Conservation (phyloP, 495 filamentous ascomycete genomes). For the Aspergillus sclerotioniger region DNA sequence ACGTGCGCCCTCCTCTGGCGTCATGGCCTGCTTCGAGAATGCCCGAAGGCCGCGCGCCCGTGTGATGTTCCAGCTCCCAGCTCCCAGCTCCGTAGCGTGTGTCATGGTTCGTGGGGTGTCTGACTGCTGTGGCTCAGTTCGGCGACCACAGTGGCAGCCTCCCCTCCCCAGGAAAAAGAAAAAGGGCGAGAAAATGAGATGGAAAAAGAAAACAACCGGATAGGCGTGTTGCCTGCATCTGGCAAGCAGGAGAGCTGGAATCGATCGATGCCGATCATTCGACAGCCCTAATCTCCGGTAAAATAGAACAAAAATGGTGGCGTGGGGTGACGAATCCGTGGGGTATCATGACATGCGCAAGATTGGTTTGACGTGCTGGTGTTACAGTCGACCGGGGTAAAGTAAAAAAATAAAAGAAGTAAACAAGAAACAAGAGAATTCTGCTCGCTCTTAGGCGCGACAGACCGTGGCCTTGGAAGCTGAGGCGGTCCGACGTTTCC, state of each 20-base stretch:
- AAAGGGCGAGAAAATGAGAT: neutral
- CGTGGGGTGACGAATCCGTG: constrained; percentile 7
- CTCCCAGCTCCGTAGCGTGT: neutral
- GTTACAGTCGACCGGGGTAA: constrained; percentile 4
- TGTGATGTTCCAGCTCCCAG: constrained; percentile 1
- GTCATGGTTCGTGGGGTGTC: neutral
- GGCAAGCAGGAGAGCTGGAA: constrained; percentile 1
- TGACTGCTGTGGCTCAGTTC: constrained; percentile 2
- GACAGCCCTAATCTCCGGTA: constrained; percentile 10
- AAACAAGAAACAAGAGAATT: neutral
- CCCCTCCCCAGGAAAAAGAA: neutral
- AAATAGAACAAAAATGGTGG: neutral
- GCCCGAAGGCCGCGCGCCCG: constrained; percentile 7
- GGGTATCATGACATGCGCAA: constrained; percentile 12
- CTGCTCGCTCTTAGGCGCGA: constrained; percentile 12
- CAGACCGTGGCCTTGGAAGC: constrained; percentile 15
- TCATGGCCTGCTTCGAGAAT: constrained; percentile 3
- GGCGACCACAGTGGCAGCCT: neutral
- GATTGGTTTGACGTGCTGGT: constrained; percentile 1
- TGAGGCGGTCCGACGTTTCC: constrained; percentile 39
- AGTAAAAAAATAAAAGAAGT: neutral
- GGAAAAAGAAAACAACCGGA: neutral
- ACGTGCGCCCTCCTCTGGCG: constrained; percentile 13
- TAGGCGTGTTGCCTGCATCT: constrained; percentile 11
- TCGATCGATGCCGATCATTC: constrained; percentile 14